These are phyloP conservation scores for Castanea mollissima DNA, from an alignment of 306 rosid genomes.

Conservation along the genomic window DNA sequence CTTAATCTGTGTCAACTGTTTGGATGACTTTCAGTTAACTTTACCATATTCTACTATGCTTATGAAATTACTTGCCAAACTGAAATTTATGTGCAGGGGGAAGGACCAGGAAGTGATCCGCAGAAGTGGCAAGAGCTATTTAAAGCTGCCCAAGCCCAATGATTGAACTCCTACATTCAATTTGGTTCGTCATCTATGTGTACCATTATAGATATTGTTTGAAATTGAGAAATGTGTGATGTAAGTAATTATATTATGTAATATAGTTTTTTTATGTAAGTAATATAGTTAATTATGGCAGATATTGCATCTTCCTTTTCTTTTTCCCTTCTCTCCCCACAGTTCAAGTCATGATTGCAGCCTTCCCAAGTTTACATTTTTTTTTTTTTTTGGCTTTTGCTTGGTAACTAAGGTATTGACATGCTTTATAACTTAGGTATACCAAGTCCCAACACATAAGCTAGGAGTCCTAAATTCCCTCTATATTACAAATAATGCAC, in stretches of 20 bases:
- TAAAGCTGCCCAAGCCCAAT: constrained; percentile 37
- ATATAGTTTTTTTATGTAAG: not conserved
- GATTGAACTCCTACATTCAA: not conserved
- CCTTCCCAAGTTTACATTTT: too few relatives aligned
- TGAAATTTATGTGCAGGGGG: constrained; percentile 52
- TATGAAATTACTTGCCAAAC: not conserved
- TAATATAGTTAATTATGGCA: not conserved
- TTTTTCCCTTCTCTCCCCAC: too few relatives aligned
- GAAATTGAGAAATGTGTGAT: not conserved
- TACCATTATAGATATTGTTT: not conserved
- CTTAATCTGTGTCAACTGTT: not conserved
- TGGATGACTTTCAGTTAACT: not conserved
- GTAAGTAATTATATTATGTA: not conserved
- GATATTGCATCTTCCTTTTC: not conserved
- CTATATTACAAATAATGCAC: too few relatives aligned
- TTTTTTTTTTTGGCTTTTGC: too few relatives aligned
- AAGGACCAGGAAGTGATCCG: constrained; percentile 79
- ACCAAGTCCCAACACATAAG: too few relatives aligned
- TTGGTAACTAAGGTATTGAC: too few relatives aligned
- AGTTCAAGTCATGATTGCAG: too few relatives aligned
- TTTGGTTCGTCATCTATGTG: not conserved
- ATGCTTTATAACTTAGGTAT: too few relatives aligned
- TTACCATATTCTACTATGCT: not conserved
- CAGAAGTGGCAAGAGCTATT: constrained; percentile 76
- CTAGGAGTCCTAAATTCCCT: too few relatives aligned